Conservation (phyloP, 2,329 filamentous ascomycete species). For the Pyricularia pennisetigena region DNA sequence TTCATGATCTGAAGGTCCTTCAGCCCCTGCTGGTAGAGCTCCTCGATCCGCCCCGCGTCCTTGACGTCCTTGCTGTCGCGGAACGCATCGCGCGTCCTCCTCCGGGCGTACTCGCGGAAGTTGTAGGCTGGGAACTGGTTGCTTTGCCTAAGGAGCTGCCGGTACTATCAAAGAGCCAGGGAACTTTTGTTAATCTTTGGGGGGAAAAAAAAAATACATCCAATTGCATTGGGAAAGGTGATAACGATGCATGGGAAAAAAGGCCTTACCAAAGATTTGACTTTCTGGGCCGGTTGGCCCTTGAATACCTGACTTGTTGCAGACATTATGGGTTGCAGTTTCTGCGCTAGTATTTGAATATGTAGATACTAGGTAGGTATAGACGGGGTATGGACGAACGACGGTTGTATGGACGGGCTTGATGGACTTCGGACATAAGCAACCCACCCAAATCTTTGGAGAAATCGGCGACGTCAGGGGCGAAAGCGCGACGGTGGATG, state of each 20-base stretch:
- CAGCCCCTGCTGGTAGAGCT: conserved; percentile 79
- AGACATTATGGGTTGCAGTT: neutral
- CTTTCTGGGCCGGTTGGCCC: conserved; percentile 47
- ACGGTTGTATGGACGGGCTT: neutral
- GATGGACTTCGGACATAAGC: neutral
- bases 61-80: conserved; percentile 64
- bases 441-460: neutral
- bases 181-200: neutral
- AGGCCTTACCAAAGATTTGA: conserved; percentile 41
- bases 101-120: conserved; percentile 92
- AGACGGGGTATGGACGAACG: neutral
- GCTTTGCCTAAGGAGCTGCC: conserved; percentile 79
- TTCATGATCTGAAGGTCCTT: conserved; percentile 84
- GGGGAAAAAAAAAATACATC: neutral
- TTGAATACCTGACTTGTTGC: conserved; percentile 23
- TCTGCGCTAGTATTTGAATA: neutral
- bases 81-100: conserved; percentile 85
- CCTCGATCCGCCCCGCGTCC: conserved; percentile 71
- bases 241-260: neutral
- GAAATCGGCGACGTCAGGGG: conserved; percentile 1
- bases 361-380: neutral
- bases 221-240: neutral
- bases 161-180: conserved; percentile 55
- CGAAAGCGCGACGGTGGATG: neutral
- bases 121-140: conserved; percentile 90